Conservation (phyloP, 2,329 filamentous ascomycete species). For the Venturia nashicola region DNA sequence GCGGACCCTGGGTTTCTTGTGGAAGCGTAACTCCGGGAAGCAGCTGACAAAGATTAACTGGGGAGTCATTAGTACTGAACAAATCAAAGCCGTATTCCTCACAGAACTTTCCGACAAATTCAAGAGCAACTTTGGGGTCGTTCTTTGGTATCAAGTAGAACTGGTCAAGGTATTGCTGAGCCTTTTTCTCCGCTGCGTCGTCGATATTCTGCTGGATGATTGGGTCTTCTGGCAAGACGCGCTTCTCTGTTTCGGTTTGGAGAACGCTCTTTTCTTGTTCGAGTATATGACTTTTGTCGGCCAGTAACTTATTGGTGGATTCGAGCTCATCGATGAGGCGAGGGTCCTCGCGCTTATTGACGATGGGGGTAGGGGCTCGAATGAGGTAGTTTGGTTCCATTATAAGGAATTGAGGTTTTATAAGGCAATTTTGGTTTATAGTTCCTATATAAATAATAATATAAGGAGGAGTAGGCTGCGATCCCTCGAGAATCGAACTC, state of each 20-base stretch:
- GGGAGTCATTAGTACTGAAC: neutral
- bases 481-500: neutral
- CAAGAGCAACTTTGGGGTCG: neutral
- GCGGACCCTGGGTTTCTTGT: neutral
- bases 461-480: neutral
- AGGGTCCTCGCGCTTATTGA: neutral
- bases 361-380: neutral
- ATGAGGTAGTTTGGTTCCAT: neutral
- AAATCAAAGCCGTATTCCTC: neutral
- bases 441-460: neutral
- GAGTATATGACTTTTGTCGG: neutral
- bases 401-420: neutral
- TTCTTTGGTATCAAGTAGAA: neutral
- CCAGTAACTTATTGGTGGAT: neutral
- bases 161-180: neutral
- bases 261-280: neutral
- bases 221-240: too few relatives aligned
- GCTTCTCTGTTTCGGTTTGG: neutral
- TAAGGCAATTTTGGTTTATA: neutral
- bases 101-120: neutral
- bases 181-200: neutral
- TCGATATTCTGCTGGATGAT: neutral
- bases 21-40: neutral
- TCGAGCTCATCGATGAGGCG: neutral
- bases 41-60: neutral